Conservation (phyloP, 805 yeast genomes). For the Metschnikowia continentalis region DNA sequence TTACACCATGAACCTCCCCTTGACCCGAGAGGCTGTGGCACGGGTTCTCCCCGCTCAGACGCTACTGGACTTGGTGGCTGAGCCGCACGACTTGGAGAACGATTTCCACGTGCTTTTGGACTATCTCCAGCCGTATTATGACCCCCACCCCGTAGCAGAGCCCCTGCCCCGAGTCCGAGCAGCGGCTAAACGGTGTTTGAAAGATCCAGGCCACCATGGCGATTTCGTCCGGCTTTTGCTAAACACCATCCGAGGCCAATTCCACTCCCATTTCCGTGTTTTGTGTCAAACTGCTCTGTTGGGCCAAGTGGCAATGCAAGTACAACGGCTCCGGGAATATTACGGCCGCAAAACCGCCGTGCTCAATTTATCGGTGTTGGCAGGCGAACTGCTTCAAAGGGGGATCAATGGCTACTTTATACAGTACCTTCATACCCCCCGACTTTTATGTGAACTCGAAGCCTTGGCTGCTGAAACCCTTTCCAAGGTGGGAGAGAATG, state of each 20-base stretch:
- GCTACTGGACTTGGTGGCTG: constrained; percentile 13
- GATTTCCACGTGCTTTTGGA: constrained; percentile 30
- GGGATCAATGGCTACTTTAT: constrained; percentile 29
- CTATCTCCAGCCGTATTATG: constrained; percentile 31
- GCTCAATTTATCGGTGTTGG: constrained; percentile 20
- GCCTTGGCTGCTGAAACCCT: neutral
- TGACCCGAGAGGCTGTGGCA: constrained; percentile 9
- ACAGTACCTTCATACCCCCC: constrained; percentile 12
- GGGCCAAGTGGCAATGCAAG: constrained; percentile 6
- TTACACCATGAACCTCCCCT: neutral
- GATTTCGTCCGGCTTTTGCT: constrained; percentile 31
- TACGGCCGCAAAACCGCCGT: constrained; percentile 22
- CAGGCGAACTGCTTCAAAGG: constrained; percentile 23
- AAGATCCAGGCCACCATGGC: constrained; percentile 28
- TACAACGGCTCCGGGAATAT: constrained; percentile 20
- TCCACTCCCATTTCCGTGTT: constrained; percentile 13
- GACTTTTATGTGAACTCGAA: constrained; percentile 6
- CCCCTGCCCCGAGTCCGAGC: constrained; percentile 34
- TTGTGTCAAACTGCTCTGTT: constrained; percentile 4
- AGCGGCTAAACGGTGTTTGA: constrained; percentile 36
- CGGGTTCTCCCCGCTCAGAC: constrained; percentile 10
- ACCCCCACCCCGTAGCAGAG: constrained; percentile 18
- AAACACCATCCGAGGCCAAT: constrained; percentile 27
- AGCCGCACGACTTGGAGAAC: constrained; percentile 28
- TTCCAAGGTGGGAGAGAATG: neutral